Conservation (phyloP, 306 rosid genomes). For the Carpinus viminea region DNA sequence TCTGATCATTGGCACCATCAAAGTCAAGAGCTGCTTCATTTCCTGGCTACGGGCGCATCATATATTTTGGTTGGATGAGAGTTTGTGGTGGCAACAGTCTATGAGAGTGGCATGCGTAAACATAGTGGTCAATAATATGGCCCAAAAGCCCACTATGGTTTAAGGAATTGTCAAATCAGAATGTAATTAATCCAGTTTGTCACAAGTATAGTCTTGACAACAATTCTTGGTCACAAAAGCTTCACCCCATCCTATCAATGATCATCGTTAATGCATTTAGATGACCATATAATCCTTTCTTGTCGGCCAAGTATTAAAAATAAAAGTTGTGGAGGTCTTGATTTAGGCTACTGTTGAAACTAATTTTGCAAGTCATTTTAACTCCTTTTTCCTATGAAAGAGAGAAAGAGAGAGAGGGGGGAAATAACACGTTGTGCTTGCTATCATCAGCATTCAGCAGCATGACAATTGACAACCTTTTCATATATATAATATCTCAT, state of each 20-base stretch:
- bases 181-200: not conserved
- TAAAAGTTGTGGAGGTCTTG: constrained; percentile 6
- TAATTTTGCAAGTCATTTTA: not conserved
- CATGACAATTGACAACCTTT: not conserved
- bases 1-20: no score
- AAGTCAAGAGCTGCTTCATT: no score
- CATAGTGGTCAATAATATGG: not conserved
- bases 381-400: not conserved
- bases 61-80: no score
- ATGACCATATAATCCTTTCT: not conserved
- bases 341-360: not conserved
- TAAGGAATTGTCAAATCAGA: constrained; percentile 11
- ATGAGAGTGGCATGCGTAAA: not conserved
- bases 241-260: not conserved
- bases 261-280: not conserved
- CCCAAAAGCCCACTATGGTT: not conserved
- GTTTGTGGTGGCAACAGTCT: not conserved
- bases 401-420: no score
- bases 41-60: no score
- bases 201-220: not conserved
- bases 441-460: not conserved
- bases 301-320: not conserved
- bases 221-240: not conserved
- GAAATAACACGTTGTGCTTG: not conserved
- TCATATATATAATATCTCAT: not conserved